phyloP scores from a whole-genome alignment of 352 stramenopile genomes.

The Phytophthora agathidicida region DNA sequence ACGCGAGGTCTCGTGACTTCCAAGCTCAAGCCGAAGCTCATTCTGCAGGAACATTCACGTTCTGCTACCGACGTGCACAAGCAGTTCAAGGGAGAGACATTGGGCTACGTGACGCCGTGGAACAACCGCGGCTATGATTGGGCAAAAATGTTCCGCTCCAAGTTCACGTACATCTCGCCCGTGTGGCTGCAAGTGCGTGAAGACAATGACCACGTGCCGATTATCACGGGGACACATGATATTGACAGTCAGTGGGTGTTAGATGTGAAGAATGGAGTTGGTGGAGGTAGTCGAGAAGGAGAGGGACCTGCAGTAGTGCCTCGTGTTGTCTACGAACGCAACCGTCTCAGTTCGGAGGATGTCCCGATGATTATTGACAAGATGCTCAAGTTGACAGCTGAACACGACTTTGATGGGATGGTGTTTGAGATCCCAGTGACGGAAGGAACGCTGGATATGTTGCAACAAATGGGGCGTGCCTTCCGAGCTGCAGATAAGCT shows the following conservation, averaged over 20 bases:
- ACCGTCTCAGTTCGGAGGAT: conserved; percentile 54
- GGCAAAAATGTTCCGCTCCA: conserved; percentile 69
- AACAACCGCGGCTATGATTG: conserved; percentile 81
- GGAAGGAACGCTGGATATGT: conserved; percentile 61
- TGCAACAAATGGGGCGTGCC: conserved; percentile 58
- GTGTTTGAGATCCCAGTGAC: conserved; percentile 83
- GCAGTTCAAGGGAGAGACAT: conserved; percentile 55
- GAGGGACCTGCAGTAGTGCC: conserved; percentile 62
- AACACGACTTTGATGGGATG: conserved; percentile 68
- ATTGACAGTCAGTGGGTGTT: conserved; percentile 67
- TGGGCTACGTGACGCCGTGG: conserved; percentile 86
- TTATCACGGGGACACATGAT: conserved; percentile 75
- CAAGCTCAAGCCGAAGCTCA: conserved; percentile 49
- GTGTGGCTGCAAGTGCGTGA: conserved; percentile 86
- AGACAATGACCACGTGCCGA: conserved; percentile 47
- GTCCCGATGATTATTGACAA: conserved; percentile 59
- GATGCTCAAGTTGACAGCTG: conserved; percentile 45
- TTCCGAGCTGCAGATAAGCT: conserved; percentile 56
- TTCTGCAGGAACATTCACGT: conserved; percentile 50
- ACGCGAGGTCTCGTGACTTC: conserved; percentile 57
- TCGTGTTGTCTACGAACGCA: conserved; percentile 83
- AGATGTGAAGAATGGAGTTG: conserved; percentile 42
- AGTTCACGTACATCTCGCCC: conserved; percentile 80
- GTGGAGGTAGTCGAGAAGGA: conserved; percentile 7
- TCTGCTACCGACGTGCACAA: conserved; percentile 31